Percentiles rank a stretch among this genome's conserved stretches.
Evolutionary conservation across 441 rosid species (phyloP).

Genomic region (Pelargonium exstipulatum): DNA sequence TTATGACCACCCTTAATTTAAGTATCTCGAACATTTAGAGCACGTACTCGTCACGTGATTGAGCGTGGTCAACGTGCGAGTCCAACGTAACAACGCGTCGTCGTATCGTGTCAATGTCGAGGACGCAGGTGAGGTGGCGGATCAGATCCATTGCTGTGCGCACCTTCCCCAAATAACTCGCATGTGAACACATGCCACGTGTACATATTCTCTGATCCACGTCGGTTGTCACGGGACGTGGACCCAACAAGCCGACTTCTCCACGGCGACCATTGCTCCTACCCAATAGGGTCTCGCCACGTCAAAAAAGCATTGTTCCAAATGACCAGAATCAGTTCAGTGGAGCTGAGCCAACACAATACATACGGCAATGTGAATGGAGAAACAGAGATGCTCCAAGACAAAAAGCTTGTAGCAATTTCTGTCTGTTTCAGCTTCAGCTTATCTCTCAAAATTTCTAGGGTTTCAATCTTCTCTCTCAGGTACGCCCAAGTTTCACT

Average conservation of each 20-base stretch:
- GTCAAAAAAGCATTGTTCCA: not conserved
- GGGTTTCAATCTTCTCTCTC: conserved; percentile 2
- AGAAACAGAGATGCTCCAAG: no score
- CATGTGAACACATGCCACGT: not conserved
- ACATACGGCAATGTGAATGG: no score
- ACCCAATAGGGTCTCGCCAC: not conserved
- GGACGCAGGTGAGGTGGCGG: no score
- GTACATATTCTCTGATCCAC: not conserved
- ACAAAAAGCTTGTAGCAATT: not conserved
- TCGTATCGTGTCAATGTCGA: no score
- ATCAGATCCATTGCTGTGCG: no score
- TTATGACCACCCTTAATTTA: no score
- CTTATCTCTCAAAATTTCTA: not conserved
- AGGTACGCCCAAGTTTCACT: conserved; percentile 5
- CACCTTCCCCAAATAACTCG: not conserved
- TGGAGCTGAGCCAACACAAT: not conserved
- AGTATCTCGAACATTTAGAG: no score
- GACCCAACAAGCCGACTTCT: not conserved
- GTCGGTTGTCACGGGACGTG: not conserved
- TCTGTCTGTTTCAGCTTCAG: not conserved
- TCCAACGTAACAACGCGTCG: no score
- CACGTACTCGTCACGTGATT: no score
- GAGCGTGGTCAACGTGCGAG: no score
- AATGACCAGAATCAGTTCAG: not conserved
- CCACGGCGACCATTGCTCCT: not conserved